Evolutionary conservation across 768 basidiomycete species (phyloP).

Genomic region (Amanita thiersii): DNA sequence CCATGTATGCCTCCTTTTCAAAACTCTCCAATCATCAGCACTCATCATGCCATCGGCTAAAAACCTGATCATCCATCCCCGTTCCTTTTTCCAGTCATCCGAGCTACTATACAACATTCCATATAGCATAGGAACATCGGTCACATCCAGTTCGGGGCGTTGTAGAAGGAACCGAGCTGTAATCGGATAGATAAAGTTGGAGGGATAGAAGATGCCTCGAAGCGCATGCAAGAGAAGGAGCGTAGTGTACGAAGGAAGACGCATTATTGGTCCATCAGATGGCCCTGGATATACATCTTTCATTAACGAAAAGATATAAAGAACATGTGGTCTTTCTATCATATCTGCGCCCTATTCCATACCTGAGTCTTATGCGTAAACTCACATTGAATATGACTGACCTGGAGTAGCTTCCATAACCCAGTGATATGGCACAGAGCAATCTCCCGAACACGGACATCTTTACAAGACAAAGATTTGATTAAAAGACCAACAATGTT

Average conservation of each 20-base stretch:
- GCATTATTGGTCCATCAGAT: conserved; percentile 28
- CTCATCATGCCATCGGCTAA: conserved; percentile 74
- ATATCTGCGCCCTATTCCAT: conserved; percentile 46
- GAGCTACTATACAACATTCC: conserved; percentile 75
- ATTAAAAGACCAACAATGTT: conserved; percentile 72
- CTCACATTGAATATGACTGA: conserved; percentile 22
- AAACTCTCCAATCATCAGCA: conserved; percentile 71
- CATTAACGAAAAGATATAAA: conserved; percentile 62
- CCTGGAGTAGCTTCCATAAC: conserved; percentile 57
- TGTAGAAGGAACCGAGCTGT: conserved; percentile 87
- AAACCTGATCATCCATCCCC: conserved; percentile 84
- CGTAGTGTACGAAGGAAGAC: conserved; percentile 72
- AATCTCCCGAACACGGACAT: conserved; percentile 48
- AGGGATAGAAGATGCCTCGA: conserved; percentile 77
- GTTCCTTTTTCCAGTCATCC: conserved; percentile 80
- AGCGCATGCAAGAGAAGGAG: conserved; percentile 81
- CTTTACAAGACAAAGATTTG: conserved; percentile 61
- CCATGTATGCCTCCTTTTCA: conserved; percentile 82
- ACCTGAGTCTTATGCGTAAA: conserved; percentile 1
- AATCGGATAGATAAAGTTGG: conserved; percentile 81
- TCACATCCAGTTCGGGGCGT: conserved; percentile 69
- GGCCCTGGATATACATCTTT: conserved; percentile 46
- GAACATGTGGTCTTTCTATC: conserved; percentile 69
- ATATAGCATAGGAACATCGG: conserved; percentile 89
- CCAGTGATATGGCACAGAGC: conserved; percentile 55